A percentile compares a stretch with the other conserved stretches of the same genome.
phyloP scores from a whole-genome alignment of 1,284 basidiomycete genomes.

The Austroboletus niveus region DNA sequence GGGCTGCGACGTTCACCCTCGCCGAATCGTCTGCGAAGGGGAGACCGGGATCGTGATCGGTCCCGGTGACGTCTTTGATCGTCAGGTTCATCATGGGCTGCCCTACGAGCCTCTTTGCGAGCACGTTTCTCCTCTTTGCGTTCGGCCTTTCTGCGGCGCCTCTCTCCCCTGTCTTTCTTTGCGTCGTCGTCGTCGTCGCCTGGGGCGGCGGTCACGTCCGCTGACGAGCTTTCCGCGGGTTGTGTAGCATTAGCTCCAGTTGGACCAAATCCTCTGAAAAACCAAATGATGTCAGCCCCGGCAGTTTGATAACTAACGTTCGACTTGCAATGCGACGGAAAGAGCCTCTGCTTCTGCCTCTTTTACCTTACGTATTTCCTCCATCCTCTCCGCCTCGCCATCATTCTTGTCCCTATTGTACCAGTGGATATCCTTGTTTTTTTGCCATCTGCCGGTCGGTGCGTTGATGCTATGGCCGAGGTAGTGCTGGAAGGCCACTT shows the following conservation, averaged over 20 bases:
- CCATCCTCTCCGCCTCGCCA: conserved; percentile 47
- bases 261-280: conserved; percentile 58
- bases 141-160: conserved; percentile 53
- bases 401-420: conserved; percentile 66
- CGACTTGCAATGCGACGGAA: conserved; percentile 68
- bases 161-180: conserved; percentile 55
- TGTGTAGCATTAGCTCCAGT: conserved; percentile 41
- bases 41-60: conserved; percentile 47
- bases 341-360: conserved; percentile 87
- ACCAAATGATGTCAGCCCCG: conserved; percentile 1
- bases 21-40: conserved; percentile 21
- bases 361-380: conserved; percentile 80
- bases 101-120: conserved; percentile 46
- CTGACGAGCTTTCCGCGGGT: conserved; percentile 14
- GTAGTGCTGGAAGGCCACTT: conserved; percentile 61
- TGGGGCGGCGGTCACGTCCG: conserved; percentile 20
- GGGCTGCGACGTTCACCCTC: conserved; percentile 24
- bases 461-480: conserved; percentile 91
- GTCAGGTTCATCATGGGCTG: conserved; percentile 33
- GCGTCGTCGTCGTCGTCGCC: conserved; percentile 34
- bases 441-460: conserved; percentile 91
- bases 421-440: conserved; percentile 94
- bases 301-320: background rate
- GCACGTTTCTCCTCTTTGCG: conserved; percentile 57
- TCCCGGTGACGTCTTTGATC: conserved; percentile 27